phyloP scores from a whole-genome alignment of 2,329 filamentous ascomycete genomes.

The Cladophialophora chaetospira region DNA sequence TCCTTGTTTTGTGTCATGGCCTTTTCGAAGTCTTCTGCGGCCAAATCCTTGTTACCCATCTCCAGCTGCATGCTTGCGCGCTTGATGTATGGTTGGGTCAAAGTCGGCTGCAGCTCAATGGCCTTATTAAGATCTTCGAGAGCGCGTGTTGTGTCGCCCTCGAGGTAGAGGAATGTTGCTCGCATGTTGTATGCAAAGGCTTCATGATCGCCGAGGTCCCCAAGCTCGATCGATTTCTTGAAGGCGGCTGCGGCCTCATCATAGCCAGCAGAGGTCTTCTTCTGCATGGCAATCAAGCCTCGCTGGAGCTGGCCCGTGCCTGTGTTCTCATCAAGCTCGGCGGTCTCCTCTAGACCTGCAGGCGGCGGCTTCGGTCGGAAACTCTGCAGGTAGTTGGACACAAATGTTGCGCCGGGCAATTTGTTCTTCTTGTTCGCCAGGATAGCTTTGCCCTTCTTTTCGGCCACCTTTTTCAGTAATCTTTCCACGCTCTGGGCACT shows the following conservation, averaged over 20 bases:
- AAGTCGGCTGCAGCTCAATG: slow-evolving; percentile 79
- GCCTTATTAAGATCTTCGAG: slow-evolving; percentile 87
- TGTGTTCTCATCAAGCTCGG: slow-evolving; percentile 73
- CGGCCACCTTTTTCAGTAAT: slow-evolving; percentile 93
- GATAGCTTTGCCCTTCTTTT: slow-evolving; percentile 89
- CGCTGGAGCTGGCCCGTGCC: slow-evolving; percentile 84
- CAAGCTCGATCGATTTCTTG: slow-evolving; percentile 81
- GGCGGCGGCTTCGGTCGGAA: slow-evolving; percentile 84
- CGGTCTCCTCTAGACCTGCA: slow-evolving; percentile 76
- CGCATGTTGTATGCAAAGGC: slow-evolving; percentile 95
- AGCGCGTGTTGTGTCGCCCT: slow-evolving; percentile 82
- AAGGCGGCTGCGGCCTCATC: slow-evolving; percentile 84
- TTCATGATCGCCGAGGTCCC: slow-evolving; percentile 77
- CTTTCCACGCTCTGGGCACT: slow-evolving; percentile 90
- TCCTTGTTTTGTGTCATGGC: slow-evolving; percentile 81
- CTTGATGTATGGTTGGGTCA: slow-evolving; percentile 98
- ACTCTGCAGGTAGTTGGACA: slow-evolving; percentile 98
- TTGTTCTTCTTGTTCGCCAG: slow-evolving; percentile 77
- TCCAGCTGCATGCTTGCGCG: slow-evolving; percentile 97
- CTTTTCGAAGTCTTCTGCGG: slow-evolving; percentile 81
- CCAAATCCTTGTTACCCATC: slow-evolving; percentile 82
- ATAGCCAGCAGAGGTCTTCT: slow-evolving; percentile 88
- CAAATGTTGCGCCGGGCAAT: slow-evolving; percentile 92
- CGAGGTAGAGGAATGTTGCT: slow-evolving; percentile 91
- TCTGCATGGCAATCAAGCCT: slow-evolving; percentile 76